Evolutionary conservation across 495 filamentous ascomycete genomes (phyloP).

Genomic region (Penicilliopsis zonata): DNA sequence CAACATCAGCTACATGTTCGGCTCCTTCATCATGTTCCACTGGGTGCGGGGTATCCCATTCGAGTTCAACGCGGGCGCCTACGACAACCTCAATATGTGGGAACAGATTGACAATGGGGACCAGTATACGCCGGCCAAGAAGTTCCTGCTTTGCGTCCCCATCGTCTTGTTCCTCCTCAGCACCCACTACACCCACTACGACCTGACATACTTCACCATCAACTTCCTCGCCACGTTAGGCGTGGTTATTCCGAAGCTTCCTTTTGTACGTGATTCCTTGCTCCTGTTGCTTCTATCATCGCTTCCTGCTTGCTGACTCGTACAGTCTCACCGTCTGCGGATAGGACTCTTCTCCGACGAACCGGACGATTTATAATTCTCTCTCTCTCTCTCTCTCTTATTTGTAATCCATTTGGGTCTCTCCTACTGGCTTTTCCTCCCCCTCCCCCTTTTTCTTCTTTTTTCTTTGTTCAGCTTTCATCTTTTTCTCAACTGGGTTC

Average conservation of each 20-base stretch:
- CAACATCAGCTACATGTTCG: conserved; percentile 98
- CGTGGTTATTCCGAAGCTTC: conserved; percentile 92
- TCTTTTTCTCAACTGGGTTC: too few relatives aligned
- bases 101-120: conserved; percentile 99
- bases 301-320: conserved; percentile 10
- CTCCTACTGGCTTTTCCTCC: too few relatives aligned
- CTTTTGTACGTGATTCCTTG: conserved; percentile 56
- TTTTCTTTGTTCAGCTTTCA: too few relatives aligned
- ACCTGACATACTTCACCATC: conserved; percentile 89
- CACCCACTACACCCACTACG: conserved; percentile 98
- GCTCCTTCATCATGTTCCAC: conserved; percentile 98
- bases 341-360: conserved; percentile 35
- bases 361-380: conserved; percentile 29
- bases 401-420: too few relatives aligned
- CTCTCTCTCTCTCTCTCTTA: conserved; percentile 8
- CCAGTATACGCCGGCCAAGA: conserved; percentile 97
- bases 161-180: conserved; percentile 89
- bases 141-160: conserved; percentile 89
- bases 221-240: conserved; percentile 85
- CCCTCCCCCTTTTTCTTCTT: too few relatives aligned
- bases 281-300: neutral
- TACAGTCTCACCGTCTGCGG: conserved; percentile 36
- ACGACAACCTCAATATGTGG: conserved; percentile 99
- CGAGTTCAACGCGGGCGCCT: conserved; percentile 98
- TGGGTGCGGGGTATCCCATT: conserved; percentile 96